Evolutionary conservation across 176 grass and related monocot genomes (phyloP).

Genomic region (Rhipidocladum racemiflorum): DNA sequence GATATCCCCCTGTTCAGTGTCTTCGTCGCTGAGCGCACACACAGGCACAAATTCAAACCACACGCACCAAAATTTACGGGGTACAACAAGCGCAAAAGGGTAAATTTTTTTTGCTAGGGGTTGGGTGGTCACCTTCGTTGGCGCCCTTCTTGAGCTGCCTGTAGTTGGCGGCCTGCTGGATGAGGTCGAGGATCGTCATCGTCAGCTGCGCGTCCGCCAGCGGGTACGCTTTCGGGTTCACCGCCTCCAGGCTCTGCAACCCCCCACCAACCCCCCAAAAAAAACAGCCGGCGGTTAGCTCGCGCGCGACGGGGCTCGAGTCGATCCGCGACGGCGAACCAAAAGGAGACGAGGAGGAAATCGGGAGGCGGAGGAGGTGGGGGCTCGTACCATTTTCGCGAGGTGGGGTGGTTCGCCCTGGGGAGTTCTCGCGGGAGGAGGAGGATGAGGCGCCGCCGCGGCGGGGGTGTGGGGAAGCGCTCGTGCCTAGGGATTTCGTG

Average conservation of each 20-base stretch:
- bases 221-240: conserved; percentile 89
- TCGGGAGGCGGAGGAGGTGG: neutral
- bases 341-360: neutral
- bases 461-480: neutral
- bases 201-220: conserved; percentile 78
- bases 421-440: neutral
- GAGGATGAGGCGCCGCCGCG: conserved; percentile 26
- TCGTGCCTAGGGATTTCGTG: conserved; percentile 29
- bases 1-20: conserved; percentile 83
- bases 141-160: conserved; percentile 94
- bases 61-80: neutral
- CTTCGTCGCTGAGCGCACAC: conserved; percentile 53
- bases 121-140: conserved; percentile 58
- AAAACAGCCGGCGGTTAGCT: neutral
- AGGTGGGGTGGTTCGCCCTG: neutral
- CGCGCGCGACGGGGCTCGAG: neutral
- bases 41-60: neutral
- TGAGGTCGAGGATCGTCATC: conserved; percentile 60
- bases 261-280: neutral
- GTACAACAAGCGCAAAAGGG: neutral
- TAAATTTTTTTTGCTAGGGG: neutral
- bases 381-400: conserved; percentile 2
- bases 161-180: conserved; percentile 83
- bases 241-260: conserved; percentile 64
- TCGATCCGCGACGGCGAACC: neutral